Base-by-base conservation (phyloP, 176 grass and related monocot species). In the Tuctoria greenei region DNA sequence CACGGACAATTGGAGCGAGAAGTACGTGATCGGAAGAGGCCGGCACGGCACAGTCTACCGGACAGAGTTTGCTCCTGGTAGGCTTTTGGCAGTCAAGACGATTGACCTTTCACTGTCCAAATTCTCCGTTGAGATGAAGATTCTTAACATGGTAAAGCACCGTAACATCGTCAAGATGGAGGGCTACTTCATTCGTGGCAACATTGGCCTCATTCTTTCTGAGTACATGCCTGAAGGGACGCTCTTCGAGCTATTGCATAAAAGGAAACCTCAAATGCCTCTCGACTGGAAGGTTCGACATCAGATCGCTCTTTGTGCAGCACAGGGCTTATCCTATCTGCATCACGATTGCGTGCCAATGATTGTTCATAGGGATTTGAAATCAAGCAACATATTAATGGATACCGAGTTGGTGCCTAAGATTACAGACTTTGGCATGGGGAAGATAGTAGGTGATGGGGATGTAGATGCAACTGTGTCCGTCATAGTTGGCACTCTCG, bases 301-400 rank as follows among this genome's bases (percentile, higher is more conserved):
- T 46, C 27, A 51, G 57, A 92, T 89, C n/a, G 60, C 79, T 15
- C 43, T 92, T 1, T 71, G 86, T 0, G 31, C 35, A 14, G 90
- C 90, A 0, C 82, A 92, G 36, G 86, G 77, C 52, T 61, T 92
- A 17, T 88, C 86, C 26, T 92, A 92, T 16, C 82, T 92, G 15
- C 90, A 92, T 83, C 90, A 92, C 83, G 90, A 92, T 0, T 89
- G 86, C 25, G 66, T 89, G 20, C 90, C 86, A 3, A 84, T 79
- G 79, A 80, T 92, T 54, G 47, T 92, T 20, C 90, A 89, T 36
- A 82, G 89, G 10, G 89, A 92, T 82, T 82, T 92, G 17, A 92
- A 92, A 23, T 92, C 85, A 2, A 88, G 70, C 47, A 92, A 92
- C 36, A 82, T 92, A 52, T 64, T 92, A 12, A 84, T 92, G 85